Conservation (phyloP, 768 basidiomycete species). For the Pleurotus eryngii region DNA sequence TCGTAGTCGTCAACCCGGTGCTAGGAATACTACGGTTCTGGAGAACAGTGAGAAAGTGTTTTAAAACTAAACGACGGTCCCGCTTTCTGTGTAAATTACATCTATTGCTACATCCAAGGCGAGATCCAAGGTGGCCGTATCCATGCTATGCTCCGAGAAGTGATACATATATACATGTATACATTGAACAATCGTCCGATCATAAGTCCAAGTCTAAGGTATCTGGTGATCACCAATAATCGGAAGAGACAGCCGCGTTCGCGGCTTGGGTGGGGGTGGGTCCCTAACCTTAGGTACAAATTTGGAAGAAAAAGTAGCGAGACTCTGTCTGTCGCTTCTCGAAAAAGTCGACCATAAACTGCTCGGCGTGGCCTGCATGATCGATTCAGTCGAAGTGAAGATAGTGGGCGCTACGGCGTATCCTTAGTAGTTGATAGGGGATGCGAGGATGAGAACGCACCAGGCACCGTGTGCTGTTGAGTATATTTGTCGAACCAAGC, state of each 20-base stretch:
- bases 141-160: conserved; percentile 4
- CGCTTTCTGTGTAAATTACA: not conserved
- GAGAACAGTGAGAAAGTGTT: too few relatives aligned
- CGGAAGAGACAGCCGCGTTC: not conserved
- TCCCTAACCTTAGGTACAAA: not conserved
- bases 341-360: conserved; percentile 22
- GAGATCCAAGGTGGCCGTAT: not conserved
- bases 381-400: conserved; percentile 34
- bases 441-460: not conserved
- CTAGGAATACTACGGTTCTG: too few relatives aligned
- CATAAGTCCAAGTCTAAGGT: not conserved
- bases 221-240: not conserved
- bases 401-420: conserved; percentile 18
- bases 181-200: not conserved
- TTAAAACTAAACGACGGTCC: too few relatives aligned
- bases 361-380: conserved; percentile 24
- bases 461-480: not conserved
- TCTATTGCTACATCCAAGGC: conserved; percentile 3
- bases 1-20: too few relatives aligned
- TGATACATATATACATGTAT: not conserved
- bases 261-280: conserved; percentile 22
- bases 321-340: conserved; percentile 20
- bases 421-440: not conserved
- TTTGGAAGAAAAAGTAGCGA: conserved; percentile 12
- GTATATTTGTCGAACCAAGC: conserved; percentile 4